These are phyloP conservation scores for Gymnopilus dilepis DNA, from an alignment of 768 basidiomycete genomes.

Conservation along the genomic window DNA sequence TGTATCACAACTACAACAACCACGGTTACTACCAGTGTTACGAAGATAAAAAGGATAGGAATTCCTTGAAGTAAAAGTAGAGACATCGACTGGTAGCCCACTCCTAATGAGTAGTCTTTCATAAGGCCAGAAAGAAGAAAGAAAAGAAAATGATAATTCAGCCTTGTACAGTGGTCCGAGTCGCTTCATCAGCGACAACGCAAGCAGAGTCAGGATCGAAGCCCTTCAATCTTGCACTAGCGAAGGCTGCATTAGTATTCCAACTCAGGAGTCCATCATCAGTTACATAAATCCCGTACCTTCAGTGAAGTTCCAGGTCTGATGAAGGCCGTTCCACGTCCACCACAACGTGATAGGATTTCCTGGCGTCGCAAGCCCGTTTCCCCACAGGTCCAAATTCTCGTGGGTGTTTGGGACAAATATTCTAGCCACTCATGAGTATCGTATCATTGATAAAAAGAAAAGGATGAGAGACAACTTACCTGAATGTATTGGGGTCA, in stretches of 20 bases:
- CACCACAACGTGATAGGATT: conserved; percentile 53
- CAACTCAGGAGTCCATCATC: no score
- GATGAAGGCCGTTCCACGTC: conserved; percentile 54
- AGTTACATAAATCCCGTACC: conserved; percentile 23
- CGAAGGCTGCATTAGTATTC: neutral
- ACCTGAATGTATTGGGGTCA: conserved; percentile 49
- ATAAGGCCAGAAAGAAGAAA: no score
- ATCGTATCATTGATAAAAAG: no score
- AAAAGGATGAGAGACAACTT: neutral
- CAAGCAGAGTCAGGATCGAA: no score
- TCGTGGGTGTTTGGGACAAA: conserved; percentile 47
- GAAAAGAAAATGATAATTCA: no score
- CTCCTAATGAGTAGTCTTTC: no score
- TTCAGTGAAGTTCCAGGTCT: conserved; percentile 54
- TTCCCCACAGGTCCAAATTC: conserved; percentile 52
- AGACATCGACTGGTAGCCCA: no score
- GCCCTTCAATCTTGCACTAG: neutral
- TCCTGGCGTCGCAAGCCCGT: conserved; percentile 51
- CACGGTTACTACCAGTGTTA: conserved; percentile 34
- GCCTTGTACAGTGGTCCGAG: neutral
- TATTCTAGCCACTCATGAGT: conserved; percentile 37
- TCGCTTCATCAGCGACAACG: no score
- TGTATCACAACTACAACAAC: conserved; percentile 38
- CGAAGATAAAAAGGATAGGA: conserved; percentile 27
- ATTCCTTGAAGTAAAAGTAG: neutral